These are phyloP conservation scores for Microstegium vimineum DNA, from an alignment of 176 grass and related monocot species.

Conservation along the genomic window DNA sequence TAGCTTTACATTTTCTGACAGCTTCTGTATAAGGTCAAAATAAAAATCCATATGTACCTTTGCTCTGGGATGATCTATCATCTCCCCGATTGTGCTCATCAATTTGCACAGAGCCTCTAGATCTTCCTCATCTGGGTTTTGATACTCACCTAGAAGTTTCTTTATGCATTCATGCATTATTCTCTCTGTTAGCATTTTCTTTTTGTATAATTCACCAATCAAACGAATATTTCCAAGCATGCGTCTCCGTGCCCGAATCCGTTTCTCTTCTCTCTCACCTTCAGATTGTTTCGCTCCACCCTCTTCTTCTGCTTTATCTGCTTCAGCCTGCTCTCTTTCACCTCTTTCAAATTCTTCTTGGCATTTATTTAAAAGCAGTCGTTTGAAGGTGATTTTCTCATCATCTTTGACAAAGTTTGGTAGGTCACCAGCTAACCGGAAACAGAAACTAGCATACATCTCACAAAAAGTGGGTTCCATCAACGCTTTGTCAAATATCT, in stretches of 20 bases:
- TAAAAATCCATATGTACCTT: slow-evolving; percentile 86
- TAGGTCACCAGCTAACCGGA: slow-evolving; percentile 47
- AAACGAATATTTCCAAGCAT: slow-evolving; percentile 90
- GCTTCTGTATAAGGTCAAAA: slow-evolving; percentile 59
- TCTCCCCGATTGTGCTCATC: slow-evolving; percentile 90
- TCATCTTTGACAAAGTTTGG: slow-evolving; percentile 64
- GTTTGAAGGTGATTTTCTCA: slow-evolving; percentile 84
- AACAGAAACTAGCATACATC: slow-evolving; percentile 88
- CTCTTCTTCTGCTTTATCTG: slow-evolving; percentile 54
- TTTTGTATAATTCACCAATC: slow-evolving; percentile 90
- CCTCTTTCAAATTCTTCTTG: slow-evolving; percentile 93
- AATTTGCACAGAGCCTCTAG: slow-evolving; percentile 80
- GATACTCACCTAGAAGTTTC: slow-evolving; percentile 61
- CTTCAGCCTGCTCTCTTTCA: slow-evolving; percentile 72
- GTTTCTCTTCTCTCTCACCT: slow-evolving; percentile 62
- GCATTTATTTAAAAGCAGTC: slow-evolving; percentile 77
- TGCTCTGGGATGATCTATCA: slow-evolving; percentile 76
- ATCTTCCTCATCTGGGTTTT: slow-evolving; percentile 83
- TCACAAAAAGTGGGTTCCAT: slow-evolving; percentile 95
- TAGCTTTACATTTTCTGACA: slow-evolving; percentile 53
- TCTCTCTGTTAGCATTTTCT: slow-evolving; percentile 83
- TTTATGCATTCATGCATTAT: slow-evolving; percentile 97
- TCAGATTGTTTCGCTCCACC: slow-evolving; percentile 57
- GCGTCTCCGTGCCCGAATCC: slow-evolving; percentile 51
- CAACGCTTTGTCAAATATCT: slow-evolving; percentile 96